phyloP scores from a whole-genome alignment of 2,329 filamentous ascomycete species.

The Plectosphaerella sp. region DNA sequence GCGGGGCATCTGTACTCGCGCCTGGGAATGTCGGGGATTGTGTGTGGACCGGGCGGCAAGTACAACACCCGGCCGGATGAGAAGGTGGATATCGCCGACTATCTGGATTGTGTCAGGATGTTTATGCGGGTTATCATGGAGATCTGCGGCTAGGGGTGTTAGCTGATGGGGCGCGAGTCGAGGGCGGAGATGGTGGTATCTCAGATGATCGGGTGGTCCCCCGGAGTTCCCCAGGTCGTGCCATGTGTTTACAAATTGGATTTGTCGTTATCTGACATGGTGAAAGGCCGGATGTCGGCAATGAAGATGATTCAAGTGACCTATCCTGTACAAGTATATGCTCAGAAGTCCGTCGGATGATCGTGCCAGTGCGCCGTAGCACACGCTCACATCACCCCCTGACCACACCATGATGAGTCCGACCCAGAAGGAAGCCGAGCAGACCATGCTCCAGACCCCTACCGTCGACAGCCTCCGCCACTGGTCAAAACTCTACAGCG shows the following conservation, averaged over 20 bases:
- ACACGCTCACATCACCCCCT: too few species aligned
- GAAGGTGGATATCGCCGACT: slow-evolving; percentile 19
- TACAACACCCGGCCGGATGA: slow-evolving; percentile 21
- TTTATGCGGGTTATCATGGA: slow-evolving; percentile 20
- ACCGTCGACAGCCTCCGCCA: slow-evolving; percentile 10
- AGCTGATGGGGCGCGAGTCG: too few species aligned
- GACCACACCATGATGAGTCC: not conserved
- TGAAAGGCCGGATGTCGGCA: too few species aligned
- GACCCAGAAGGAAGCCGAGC: slow-evolving; percentile 16
- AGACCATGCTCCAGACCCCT: slow-evolving; percentile 13
- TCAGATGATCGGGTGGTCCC: too few species aligned
- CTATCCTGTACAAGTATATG: too few species aligned
- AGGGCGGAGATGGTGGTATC: too few species aligned
- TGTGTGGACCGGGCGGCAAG: slow-evolving; percentile 19
- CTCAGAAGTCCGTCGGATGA: too few species aligned
- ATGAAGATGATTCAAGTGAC: too few species aligned
- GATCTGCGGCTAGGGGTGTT: slow-evolving; percentile 12
- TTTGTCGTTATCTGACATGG: too few species aligned
- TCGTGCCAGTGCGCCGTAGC: too few species aligned
- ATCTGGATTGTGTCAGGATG: slow-evolving; percentile 18
- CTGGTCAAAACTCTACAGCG: slow-evolving; percentile 16
- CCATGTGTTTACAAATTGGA: too few species aligned
- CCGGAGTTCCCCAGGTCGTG: too few species aligned
- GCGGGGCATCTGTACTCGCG: slow-evolving; percentile 18
- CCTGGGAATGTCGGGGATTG: slow-evolving; percentile 19